A percentile compares a stretch with the other conserved stretches of the same genome.
Evolutionary conservation across 345 rosid species (phyloP).

Genomic region (Isatis tinctoria): DNA sequence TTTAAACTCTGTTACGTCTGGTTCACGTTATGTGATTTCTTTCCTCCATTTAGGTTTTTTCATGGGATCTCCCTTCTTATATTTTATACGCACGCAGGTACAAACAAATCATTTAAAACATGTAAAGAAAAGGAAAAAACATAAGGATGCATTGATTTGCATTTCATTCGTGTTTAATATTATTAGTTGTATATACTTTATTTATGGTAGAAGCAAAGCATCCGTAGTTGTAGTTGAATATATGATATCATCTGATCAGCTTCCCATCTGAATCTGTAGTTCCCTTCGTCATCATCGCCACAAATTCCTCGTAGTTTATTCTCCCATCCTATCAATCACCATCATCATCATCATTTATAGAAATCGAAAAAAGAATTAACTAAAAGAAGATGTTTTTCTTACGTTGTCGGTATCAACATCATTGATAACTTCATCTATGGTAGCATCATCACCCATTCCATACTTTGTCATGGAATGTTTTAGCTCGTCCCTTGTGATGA

Average conservation of each 20-base stretch:
- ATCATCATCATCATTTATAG: not conserved
- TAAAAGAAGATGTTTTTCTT: slow-evolving; percentile 1
- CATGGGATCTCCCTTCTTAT: not conserved
- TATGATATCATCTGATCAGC: slow-evolving; percentile 18
- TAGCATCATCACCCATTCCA: slow-evolving; percentile 78
- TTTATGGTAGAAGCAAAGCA: slow-evolving; percentile 17
- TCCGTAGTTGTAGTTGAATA: not conserved
- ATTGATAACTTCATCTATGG: slow-evolving; percentile 62
- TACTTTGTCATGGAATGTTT: slow-evolving; percentile 63
- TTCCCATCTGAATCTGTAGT: slow-evolving; percentile 34
- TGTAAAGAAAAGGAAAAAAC: not conserved
- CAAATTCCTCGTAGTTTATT: slow-evolving; percentile 71
- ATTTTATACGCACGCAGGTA: not conserved
- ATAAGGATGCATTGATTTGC: not conserved
- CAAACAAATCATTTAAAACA: not conserved
- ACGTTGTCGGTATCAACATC: slow-evolving; percentile 87
- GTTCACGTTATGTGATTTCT: not conserved
- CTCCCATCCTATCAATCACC: slow-evolving; percentile 52
- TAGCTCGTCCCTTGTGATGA: slow-evolving; percentile 84
- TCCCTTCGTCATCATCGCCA: slow-evolving; percentile 71
- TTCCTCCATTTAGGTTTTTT: no score
- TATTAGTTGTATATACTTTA: not conserved
- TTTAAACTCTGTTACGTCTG: not conserved
- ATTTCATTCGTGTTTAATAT: not conserved
- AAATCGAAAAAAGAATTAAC: not conserved